A percentile compares a stretch with the other conserved stretches of the same genome.
Evolutionary conservation across 371 early-diverging fungal genomes (phyloP).

Genomic region (Mucor piriformis): DNA sequence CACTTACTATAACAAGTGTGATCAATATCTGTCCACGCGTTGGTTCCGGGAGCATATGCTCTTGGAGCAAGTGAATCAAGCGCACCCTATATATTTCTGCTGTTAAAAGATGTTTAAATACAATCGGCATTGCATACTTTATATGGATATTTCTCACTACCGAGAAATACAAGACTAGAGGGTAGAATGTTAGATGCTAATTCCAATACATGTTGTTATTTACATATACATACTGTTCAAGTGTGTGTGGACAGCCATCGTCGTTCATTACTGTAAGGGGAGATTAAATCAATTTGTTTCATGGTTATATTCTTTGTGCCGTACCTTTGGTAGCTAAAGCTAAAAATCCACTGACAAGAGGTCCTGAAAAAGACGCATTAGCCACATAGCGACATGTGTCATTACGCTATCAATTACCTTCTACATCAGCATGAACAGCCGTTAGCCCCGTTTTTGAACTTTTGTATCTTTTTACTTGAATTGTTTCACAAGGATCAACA

Average conservation of each 20-base stretch:
- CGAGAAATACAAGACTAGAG: constrained; percentile 51
- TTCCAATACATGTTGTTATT: background rate
- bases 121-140: constrained; percentile 24
- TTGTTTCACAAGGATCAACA: constrained; percentile 29
- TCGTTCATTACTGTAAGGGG: constrained; percentile 47
- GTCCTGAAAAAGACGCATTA: constrained; percentile 26
- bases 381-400: background rate
- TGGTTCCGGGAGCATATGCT: constrained; percentile 59
- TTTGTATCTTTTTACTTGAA: constrained; percentile 45
- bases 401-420: constrained; percentile 33
- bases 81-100: constrained; percentile 35
- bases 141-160: constrained; percentile 60
- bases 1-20: constrained; percentile 55
- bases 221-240: constrained; percentile 50
- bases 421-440: constrained; percentile 53
- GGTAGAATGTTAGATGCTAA: too few relatives aligned
- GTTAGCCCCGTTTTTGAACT: constrained; percentile 51
- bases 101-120: background rate
- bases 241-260: constrained; percentile 57
- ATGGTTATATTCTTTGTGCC: background rate
- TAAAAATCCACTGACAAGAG: constrained; percentile 57
- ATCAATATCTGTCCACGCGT: constrained; percentile 53
- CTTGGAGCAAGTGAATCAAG: constrained; percentile 61
- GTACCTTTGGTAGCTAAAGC: constrained; percentile 58
- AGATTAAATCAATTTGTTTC: background rate